Evolutionary conservation across 2,329 filamentous ascomycete genomes (phyloP).

Genomic region (Penicillium freii): DNA sequence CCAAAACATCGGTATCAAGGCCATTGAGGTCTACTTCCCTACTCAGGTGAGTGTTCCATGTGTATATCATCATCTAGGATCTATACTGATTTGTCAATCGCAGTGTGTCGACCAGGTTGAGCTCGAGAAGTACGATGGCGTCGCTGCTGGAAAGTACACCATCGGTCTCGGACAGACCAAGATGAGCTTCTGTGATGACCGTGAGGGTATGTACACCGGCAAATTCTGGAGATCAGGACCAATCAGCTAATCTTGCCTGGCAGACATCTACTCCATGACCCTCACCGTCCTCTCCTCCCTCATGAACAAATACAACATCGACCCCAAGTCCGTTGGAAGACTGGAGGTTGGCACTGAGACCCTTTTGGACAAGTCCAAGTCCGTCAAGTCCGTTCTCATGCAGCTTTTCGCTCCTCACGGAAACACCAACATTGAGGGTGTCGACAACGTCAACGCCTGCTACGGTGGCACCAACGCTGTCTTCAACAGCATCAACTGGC

Average conservation of each 20-base stretch:
- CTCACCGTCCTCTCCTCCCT: constrained; percentile 76
- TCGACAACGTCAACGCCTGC: constrained; percentile 81
- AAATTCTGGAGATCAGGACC: background rate
- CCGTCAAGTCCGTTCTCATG: constrained; percentile 85
- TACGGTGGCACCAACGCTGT: constrained; percentile 83
- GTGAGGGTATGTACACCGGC: constrained; percentile 63
- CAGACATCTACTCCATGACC: constrained; percentile 85
- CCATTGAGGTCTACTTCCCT: constrained; percentile 86
- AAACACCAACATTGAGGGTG: constrained; percentile 80
- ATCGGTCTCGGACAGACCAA: constrained; percentile 88
- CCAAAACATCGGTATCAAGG: constrained; percentile 88
- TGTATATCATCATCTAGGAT: background rate
- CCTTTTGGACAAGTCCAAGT: constrained; percentile 85
- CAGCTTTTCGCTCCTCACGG: constrained; percentile 70
- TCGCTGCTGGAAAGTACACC: constrained; percentile 79
- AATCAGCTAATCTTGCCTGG: constrained; percentile 8
- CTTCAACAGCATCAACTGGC: constrained; percentile 81
- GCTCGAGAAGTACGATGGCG: constrained; percentile 83
- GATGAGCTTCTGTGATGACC: constrained; percentile 90
- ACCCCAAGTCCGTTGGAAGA: constrained; percentile 72
- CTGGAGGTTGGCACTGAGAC: constrained; percentile 86
- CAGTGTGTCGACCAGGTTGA: constrained; percentile 82
- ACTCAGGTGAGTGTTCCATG: constrained; percentile 66
- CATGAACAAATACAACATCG: constrained; percentile 78
- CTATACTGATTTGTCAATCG: constrained; percentile 10